phyloP scores from a whole-genome alignment of 768 basidiomycete genomes.

The Exidia glandulosa region DNA sequence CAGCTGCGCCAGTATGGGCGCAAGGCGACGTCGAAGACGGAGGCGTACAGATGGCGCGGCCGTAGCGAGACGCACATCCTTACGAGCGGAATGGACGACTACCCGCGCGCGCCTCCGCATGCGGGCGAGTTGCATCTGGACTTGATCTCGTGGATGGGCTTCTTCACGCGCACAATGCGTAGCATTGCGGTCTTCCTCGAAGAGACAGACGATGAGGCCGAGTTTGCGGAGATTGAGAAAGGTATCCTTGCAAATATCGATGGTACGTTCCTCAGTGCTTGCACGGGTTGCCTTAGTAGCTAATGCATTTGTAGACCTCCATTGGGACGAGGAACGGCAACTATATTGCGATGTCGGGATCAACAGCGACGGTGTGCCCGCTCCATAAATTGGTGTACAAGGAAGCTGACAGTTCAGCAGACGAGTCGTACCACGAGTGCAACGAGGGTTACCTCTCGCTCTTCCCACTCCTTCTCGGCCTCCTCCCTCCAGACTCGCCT shows the following conservation, averaged over 20 bases:
- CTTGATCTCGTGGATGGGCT: slow-evolving; percentile 92
- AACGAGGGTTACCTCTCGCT: slow-evolving; percentile 88
- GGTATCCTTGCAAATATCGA: slow-evolving; percentile 80
- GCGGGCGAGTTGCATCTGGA: slow-evolving; percentile 89
- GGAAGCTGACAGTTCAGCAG: slow-evolving; percentile 27
- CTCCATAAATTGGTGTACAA: background rate
- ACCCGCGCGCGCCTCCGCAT: slow-evolving; percentile 82
- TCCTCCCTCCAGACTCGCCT: slow-evolving; percentile 66
- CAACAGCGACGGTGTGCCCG: slow-evolving; percentile 60
- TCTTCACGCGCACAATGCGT: slow-evolving; percentile 89
- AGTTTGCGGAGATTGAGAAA: slow-evolving; percentile 65
- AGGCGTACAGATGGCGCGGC: slow-evolving; percentile 93
- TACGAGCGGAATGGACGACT: slow-evolving; percentile 95
- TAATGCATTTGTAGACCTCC: slow-evolving; percentile 50
- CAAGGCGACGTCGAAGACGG: slow-evolving; percentile 71
- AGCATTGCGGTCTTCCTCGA: slow-evolving; percentile 81
- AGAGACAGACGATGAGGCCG: slow-evolving; percentile 71
- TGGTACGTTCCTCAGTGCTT: slow-evolving; percentile 32
- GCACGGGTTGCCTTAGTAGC: background rate
- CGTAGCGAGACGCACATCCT: slow-evolving; percentile 77
- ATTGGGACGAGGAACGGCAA: slow-evolving; percentile 80
- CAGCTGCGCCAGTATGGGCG: slow-evolving; percentile 87
- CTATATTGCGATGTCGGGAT: slow-evolving; percentile 93
- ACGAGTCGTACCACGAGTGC: slow-evolving; percentile 87
- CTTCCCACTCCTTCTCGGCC: slow-evolving; percentile 82